Conservation (phyloP, 768 basidiomycete species). For the Auricularia auricula-judae region DNA sequence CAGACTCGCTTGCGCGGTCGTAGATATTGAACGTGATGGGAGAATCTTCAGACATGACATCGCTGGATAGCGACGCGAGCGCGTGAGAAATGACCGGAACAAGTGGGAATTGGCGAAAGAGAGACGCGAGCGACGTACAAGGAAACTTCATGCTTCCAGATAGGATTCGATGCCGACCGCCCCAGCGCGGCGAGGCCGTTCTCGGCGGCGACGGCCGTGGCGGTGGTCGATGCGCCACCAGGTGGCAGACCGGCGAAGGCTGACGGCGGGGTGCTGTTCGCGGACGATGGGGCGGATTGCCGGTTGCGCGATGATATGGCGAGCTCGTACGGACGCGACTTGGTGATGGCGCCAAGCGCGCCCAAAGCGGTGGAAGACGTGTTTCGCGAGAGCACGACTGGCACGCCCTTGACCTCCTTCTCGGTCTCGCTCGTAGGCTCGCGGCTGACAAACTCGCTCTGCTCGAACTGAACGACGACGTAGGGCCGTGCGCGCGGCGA, state of each 20-base stretch:
- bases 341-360: constrained; percentile 53
- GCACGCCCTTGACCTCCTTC: constrained; percentile 80
- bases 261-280: constrained; percentile 11
- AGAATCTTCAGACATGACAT: constrained; percentile 84
- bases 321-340: constrained; percentile 30
- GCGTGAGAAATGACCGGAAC: constrained; percentile 10
- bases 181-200: constrained; percentile 11
- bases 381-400: constrained; percentile 45
- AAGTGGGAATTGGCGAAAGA: constrained; percentile 5
- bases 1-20: constrained; percentile 64
- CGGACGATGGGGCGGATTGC: constrained; percentile 8
- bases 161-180: constrained; percentile 73
- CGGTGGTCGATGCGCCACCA: constrained; percentile 3
- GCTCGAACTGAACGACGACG: constrained; percentile 96
- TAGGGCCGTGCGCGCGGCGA: constrained; percentile 65
- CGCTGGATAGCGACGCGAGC: constrained; percentile 39
- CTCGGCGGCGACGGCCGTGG: constrained; percentile 38
- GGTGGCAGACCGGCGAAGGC: constrained; percentile 4
- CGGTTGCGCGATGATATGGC: constrained; percentile 23
- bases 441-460: constrained; percentile 93
- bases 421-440: constrained; percentile 78
- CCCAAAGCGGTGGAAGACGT: constrained; percentile 54
- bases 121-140: constrained; percentile 54
- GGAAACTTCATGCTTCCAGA: constrained; percentile 98
- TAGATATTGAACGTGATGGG: constrained; percentile 83